phyloP scores from a whole-genome alignment of 225 moss, liverwort and hornwort genomes.

The Bryum argenteum region DNA sequence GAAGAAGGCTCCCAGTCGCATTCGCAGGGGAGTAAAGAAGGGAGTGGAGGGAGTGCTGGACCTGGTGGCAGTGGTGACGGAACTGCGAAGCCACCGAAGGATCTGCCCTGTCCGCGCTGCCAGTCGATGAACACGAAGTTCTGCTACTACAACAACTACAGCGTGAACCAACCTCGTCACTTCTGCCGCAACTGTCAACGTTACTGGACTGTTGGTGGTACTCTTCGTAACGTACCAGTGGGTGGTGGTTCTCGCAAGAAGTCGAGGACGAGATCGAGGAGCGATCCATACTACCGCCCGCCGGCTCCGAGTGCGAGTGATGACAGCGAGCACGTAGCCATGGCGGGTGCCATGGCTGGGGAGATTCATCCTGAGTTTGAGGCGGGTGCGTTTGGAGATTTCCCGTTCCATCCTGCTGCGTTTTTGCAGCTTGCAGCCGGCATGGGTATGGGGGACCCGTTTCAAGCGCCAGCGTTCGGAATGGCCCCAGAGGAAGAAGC shows the following conservation, averaged over 20 bases:
- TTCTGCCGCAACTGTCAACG: constrained; percentile 61
- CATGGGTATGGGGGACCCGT: background rate
- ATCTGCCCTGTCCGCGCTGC: constrained; percentile 51
- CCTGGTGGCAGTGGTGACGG: constrained; percentile 27
- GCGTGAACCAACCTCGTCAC: constrained; percentile 54
- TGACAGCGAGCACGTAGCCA: constrained; percentile 14
- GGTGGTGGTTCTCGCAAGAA: constrained; percentile 57
- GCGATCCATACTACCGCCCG: constrained; percentile 38
- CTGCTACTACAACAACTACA: constrained; percentile 56
- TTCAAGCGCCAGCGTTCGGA: constrained; percentile 13
- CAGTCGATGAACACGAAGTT: constrained; percentile 54
- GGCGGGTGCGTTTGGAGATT: constrained; percentile 9
- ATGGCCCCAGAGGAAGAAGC: constrained; percentile 29
- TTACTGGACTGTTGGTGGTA: constrained; percentile 59
- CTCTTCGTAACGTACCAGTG: constrained; percentile 49
- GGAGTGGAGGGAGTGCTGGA: constrained; percentile 32
- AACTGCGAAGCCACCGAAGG: constrained; percentile 27
- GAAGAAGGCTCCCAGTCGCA: constrained; percentile 39
- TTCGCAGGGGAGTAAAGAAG: constrained; percentile 48
- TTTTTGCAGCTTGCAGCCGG: constrained; percentile 37
- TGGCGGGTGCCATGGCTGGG: constrained; percentile 19
- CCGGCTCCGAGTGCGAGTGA: constrained; percentile 9
- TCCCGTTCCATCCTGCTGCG: constrained; percentile 30
- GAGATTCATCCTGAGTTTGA: constrained; percentile 15
- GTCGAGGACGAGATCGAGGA: constrained; percentile 30